Evolutionary conservation across 371 early-diverging fungal species (phyloP).

Genomic region (Batkoa obscura): DNA sequence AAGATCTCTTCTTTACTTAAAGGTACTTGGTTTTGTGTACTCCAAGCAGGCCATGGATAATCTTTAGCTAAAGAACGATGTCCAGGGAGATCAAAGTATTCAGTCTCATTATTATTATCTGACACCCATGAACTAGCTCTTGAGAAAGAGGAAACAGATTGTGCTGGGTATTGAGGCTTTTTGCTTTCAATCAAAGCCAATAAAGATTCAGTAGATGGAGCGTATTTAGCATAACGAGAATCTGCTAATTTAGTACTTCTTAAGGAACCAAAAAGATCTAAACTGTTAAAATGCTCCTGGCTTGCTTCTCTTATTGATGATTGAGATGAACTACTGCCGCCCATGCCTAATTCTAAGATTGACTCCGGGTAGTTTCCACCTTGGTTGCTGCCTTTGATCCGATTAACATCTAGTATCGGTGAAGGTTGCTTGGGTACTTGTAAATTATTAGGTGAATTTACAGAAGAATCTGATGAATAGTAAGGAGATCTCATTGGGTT

Average conservation of each 20-base stretch:
- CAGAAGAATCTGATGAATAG: constrained; percentile 3
- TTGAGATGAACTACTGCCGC: neutral
- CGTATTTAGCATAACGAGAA: constrained; percentile 48
- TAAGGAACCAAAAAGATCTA: constrained; percentile 37
- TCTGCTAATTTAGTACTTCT: constrained; percentile 28
- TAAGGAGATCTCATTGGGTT: neutral
- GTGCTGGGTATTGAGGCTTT: constrained; percentile 15
- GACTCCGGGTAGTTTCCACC: neutral
- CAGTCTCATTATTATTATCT: neutral
- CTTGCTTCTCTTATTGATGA: constrained; percentile 12
- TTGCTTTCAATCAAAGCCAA: constrained; percentile 49
- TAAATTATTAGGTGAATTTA: neutral
- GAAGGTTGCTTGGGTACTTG: neutral
- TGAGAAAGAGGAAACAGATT: constrained; percentile 1
- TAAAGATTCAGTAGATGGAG: constrained; percentile 54
- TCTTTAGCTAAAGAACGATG: constrained; percentile 8
- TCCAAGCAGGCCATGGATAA: constrained; percentile 49
- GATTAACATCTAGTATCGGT: neutral
- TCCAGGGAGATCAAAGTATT: constrained; percentile 4
- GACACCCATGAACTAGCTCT: constrained; percentile 5
- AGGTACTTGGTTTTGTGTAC: constrained; percentile 36
- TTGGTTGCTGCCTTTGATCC: neutral
- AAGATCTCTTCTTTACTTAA: constrained; percentile 39
- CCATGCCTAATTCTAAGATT: neutral
- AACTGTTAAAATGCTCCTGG: constrained; percentile 18